Evolutionary conservation across 306 rosid genomes (phyloP).

Genomic region (Trifolium subterraneum): DNA sequence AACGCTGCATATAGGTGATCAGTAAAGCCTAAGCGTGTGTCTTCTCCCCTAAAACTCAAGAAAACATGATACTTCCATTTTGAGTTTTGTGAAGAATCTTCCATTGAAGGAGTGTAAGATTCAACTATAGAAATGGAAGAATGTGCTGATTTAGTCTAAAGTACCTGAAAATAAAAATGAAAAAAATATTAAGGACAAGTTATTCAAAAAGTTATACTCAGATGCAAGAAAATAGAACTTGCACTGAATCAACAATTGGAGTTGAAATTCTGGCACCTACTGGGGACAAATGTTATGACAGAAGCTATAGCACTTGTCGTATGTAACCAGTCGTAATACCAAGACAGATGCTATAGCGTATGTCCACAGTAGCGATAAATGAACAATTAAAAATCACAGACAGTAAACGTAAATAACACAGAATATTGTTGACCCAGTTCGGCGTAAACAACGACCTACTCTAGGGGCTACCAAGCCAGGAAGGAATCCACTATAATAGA

Average conservation of each 20-base stretch:
- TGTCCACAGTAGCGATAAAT: too few relatives aligned
- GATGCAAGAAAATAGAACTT: background rate
- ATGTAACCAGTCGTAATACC: too few relatives aligned
- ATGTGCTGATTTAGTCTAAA: background rate
- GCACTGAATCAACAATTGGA: background rate
- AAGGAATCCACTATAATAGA: too few relatives aligned
- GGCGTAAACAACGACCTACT: too few relatives aligned
- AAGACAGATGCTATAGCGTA: too few relatives aligned
- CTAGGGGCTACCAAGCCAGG: too few relatives aligned
- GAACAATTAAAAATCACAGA: too few relatives aligned
- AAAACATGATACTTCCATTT: slow-evolving; percentile 43
- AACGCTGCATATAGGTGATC: slow-evolving; percentile 4
- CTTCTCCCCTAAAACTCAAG: slow-evolving; percentile 44
- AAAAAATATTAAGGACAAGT: background rate
- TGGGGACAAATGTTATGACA: too few relatives aligned
- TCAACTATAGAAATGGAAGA: background rate
- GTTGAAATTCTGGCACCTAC: too few relatives aligned
- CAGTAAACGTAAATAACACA: too few relatives aligned
- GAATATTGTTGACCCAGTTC: too few relatives aligned
- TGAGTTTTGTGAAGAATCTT: slow-evolving; percentile 13
- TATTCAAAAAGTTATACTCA: background rate
- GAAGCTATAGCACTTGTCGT: too few relatives aligned
- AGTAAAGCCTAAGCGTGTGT: slow-evolving; percentile 7
- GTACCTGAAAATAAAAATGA: background rate
- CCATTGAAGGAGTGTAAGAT: slow-evolving; percentile 20